Evolutionary conservation across 306 rosid genomes (phyloP), one percentile per base, ranked within the genome.

Genomic region (Spatholobus suberectus): DNA sequence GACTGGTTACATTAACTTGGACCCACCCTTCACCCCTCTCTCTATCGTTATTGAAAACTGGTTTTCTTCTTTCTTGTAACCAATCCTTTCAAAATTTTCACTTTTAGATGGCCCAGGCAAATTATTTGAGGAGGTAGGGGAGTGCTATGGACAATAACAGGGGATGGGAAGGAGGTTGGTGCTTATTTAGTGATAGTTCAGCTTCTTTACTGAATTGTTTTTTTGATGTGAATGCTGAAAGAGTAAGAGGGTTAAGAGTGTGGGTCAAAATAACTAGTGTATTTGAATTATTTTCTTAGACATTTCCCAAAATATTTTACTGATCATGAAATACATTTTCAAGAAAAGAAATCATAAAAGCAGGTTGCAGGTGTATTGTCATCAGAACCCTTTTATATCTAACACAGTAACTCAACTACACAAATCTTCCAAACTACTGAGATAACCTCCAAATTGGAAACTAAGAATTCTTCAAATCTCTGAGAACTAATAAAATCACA

Each of bases 101-200:
- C 35, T 73, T 49, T 72, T 9, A 17, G 13, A 11, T 24, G 29
- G 23, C 24, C 32, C n/a, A 5, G 9, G 2, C 2, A 70, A 70
- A 24, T 27, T 27, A 13, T 70, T 24, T 44, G 8, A 15, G 14
- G 35, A 70, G 76, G 26, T 15, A 27, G 6, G 58, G 6, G 57
- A 70, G 21, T 70, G 55, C 21, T 23, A 14, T 43, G 57, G 38
- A 70, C 20, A 20, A 13, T 55, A 55, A 55, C 61, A 21, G 10
- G 10, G 17, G 34, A 55, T 57, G 17, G 32, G 34, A 55, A 8
- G 65, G 34, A 57, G 32, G 34, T 57, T 21, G 32, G 65, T 26
- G 43, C 26, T 71, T 46, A 26, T 72, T 72, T 72, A 46, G 13
- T 35, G 43, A 72, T 24, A 72, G 43, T 72, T 47, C 43, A 72